These are phyloP conservation scores for Mucor sp. DNA, from an alignment of 371 early-diverging fungal species.

Conservation along the genomic window DNA sequence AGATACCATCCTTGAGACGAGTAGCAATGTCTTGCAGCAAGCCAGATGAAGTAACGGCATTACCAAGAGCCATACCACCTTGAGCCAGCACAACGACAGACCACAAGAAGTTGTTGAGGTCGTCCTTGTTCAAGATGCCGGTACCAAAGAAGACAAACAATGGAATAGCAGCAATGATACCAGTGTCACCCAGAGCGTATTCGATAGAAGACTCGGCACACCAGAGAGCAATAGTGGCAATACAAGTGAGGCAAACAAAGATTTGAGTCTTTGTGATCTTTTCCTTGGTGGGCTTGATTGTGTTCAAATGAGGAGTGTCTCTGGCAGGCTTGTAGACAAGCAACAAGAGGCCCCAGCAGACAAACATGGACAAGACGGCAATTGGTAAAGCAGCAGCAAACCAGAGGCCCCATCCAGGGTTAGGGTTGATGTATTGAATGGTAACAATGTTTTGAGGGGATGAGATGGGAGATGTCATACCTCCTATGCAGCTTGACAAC, in stretches of 20 bases:
- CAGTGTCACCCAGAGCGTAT: constrained; percentile 85
- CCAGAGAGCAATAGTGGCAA: constrained; percentile 84
- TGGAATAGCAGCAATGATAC: constrained; percentile 91
- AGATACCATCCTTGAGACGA: constrained; percentile 65
- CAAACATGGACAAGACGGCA: constrained; percentile 68
- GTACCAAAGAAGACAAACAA: constrained; percentile 89
- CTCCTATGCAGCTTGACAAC: constrained; percentile 92
- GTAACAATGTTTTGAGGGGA: constrained; percentile 95
- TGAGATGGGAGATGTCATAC: constrained; percentile 97
- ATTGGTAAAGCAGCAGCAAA: constrained; percentile 78
- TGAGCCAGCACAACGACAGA: constrained; percentile 94
- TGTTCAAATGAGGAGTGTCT: constrained; percentile 50
- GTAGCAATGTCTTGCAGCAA: constrained; percentile 79
- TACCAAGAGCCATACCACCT: constrained; percentile 93
- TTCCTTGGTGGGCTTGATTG: constrained; percentile 54
- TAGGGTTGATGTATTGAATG: constrained; percentile 81
- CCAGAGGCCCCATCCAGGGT: constrained; percentile 89
- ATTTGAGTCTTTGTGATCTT: constrained; percentile 58
- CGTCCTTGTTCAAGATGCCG: constrained; percentile 91
- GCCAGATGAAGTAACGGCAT: constrained; percentile 88
- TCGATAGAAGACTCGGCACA: constrained; percentile 79
- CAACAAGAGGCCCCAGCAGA: constrained; percentile 85
- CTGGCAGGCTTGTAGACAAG: constrained; percentile 64
- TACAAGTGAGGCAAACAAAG: constrained; percentile 60
- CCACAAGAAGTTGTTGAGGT: constrained; percentile 92